Conservation (phyloP, 805 yeast genomes). For the Candida pseudoglaebosa region DNA sequence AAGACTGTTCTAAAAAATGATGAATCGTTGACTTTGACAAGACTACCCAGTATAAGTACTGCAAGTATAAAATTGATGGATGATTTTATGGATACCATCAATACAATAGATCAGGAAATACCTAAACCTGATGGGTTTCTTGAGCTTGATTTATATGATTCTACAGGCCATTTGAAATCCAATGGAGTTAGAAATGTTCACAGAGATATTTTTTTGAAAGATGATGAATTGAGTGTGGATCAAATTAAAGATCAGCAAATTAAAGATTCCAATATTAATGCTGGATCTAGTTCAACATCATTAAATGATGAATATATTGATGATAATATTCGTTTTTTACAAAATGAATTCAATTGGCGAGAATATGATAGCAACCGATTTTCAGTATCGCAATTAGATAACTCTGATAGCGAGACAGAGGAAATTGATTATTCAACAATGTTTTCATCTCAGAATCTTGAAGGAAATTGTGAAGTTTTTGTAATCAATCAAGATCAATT, state of each 20-base stretch:
- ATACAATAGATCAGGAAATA: conserved; percentile 14
- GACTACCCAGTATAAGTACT: conserved; percentile 14
- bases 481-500: conserved; percentile 24
- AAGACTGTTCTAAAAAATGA: neutral
- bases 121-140: neutral
- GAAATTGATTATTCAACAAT: neutral
- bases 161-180: neutral
- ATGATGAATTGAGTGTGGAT: conserved; percentile 39
- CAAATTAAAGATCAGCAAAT: conserved; percentile 38
- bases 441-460: conserved; percentile 7
- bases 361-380: conserved; percentile 9
- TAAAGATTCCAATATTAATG: conserved; percentile 17
- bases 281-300: conserved; percentile 9
- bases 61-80: conserved; percentile 13
- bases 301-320: conserved; percentile 27
- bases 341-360: conserved; percentile 24
- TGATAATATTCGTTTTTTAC: conserved; percentile 27
- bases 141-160: neutral
- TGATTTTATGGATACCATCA: conserved; percentile 15
- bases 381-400: neutral
- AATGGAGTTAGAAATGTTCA: conserved; percentile 1
- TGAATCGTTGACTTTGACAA: conserved; percentile 6
- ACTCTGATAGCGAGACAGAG: conserved; percentile 7
- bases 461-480: conserved; percentile 12
- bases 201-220: conserved; percentile 24